These are phyloP conservation scores for Platanus orientalis DNA, from an alignment of 164 flowering plant genomes.

Conservation along the genomic window DNA sequence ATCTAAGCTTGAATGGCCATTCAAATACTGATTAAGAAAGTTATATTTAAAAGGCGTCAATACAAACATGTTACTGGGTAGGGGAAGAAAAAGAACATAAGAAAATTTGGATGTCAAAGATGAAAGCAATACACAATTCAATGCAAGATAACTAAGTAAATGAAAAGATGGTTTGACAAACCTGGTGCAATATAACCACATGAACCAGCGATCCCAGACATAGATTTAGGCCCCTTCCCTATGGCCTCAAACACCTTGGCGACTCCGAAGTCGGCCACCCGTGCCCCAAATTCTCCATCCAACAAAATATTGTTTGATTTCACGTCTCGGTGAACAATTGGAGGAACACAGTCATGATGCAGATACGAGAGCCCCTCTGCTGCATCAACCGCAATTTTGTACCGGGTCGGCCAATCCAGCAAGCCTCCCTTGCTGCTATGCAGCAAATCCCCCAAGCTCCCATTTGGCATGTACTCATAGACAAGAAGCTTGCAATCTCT, in stretches of 20 bases:
- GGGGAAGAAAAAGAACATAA: too few species aligned
- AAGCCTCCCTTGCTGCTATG: slow-evolving; percentile 61
- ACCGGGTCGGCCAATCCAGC: slow-evolving; percentile 66
- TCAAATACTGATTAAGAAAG: background rate
- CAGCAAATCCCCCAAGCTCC: slow-evolving; percentile 71
- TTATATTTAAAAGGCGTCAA: too few species aligned
- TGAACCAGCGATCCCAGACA: slow-evolving; percentile 81
- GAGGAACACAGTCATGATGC: slow-evolving; percentile 74
- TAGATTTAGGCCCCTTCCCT: slow-evolving; percentile 49
- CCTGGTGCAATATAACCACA: slow-evolving; percentile 89
- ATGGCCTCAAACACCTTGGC: slow-evolving; percentile 57
- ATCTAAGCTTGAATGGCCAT: background rate
- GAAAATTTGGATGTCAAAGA: too few species aligned
- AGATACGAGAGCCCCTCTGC: slow-evolving; percentile 76
- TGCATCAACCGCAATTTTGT: slow-evolving; percentile 55
- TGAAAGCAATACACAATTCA: too few species aligned
- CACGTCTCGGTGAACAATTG: slow-evolving; percentile 74
- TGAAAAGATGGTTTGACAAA: slow-evolving; percentile 16
- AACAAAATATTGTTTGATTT: slow-evolving; percentile 68
- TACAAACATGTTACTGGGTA: too few species aligned
- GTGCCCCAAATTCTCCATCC: slow-evolving; percentile 60
- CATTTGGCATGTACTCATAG: slow-evolving; percentile 78
- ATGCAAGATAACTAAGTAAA: too few species aligned
- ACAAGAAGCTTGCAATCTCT: slow-evolving; percentile 65
- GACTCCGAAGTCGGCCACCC: slow-evolving; percentile 74